Percentiles rank a stretch among this genome's conserved stretches.
Conservation (phyloP, 495 filamentous ascomycete genomes). For the Talaromyces ruber region DNA sequence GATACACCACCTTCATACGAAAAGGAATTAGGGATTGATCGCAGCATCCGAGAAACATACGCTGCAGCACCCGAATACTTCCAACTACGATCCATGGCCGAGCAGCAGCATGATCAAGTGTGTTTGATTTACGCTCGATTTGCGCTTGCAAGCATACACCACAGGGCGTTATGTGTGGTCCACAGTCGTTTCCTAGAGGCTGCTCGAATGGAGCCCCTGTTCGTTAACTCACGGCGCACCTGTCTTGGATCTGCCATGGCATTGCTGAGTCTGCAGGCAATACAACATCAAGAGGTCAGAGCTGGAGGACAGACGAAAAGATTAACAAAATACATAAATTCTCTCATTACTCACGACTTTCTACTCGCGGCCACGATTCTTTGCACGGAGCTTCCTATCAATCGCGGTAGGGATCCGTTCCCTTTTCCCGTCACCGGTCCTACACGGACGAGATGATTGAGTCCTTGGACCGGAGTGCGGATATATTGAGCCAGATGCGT, state of each 20-base stretch:
- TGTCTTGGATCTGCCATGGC: slow-evolving; percentile 34
- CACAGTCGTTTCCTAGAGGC: slow-evolving; percentile 29
- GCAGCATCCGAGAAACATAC: slow-evolving; percentile 20
- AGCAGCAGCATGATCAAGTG: slow-evolving; percentile 22
- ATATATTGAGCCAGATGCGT: not conserved
- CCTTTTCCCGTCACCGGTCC: not conserved
- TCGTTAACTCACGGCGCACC: slow-evolving; percentile 24
- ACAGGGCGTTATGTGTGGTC: slow-evolving; percentile 30
- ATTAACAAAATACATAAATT: slow-evolving; percentile 38
- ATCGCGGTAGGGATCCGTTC: not conserved
- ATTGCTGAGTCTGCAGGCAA: slow-evolving; percentile 24
- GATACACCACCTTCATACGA: slow-evolving; percentile 5
- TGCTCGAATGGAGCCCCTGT: slow-evolving; percentile 14
- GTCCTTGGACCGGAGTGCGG: not conserved
- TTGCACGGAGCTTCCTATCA: slow-evolving; percentile 31
- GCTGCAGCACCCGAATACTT: slow-evolving; percentile 7
- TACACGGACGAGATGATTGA: not conserved
- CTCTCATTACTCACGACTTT: slow-evolving; percentile 35
- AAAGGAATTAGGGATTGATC: slow-evolving; percentile 12
- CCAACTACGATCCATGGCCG: slow-evolving; percentile 53
- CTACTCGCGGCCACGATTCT: slow-evolving; percentile 43
- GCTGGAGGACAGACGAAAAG: slow-evolving; percentile 31
- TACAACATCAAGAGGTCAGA: slow-evolving; percentile 23
- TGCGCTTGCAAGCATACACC: slow-evolving; percentile 14
- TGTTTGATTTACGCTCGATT: slow-evolving; percentile 11